Evolutionary conservation across 2,329 filamentous ascomycete genomes (phyloP).

Genomic region (Colletotrichum sp.): DNA sequence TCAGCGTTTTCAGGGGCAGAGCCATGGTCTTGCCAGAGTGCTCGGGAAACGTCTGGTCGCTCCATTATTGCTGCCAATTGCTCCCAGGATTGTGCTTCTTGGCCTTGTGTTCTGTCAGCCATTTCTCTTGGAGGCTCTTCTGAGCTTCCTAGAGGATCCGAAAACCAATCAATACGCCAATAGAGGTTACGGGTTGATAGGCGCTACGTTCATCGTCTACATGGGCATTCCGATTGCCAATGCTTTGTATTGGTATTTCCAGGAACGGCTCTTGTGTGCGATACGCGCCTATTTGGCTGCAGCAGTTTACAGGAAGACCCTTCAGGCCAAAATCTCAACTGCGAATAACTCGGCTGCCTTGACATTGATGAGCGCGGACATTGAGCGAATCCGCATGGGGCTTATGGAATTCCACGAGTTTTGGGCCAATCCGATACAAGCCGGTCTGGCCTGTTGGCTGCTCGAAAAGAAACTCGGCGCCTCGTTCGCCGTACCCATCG

Average conservation of each 20-base stretch:
- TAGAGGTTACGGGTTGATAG: conserved; percentile 47
- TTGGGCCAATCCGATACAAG: conserved; percentile 46
- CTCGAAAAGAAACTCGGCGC: conserved; percentile 40
- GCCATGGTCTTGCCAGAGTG: conserved; percentile 31
- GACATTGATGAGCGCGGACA: conserved; percentile 54
- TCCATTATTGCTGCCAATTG: conserved; percentile 36
- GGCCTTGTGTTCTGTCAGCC: conserved; percentile 45
- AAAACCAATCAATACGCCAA: conserved; percentile 22
- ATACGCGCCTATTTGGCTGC: conserved; percentile 36
- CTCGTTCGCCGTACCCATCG: conserved; percentile 4
- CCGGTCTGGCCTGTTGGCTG: conserved; percentile 50
- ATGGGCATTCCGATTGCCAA: conserved; percentile 42
- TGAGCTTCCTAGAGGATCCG: conserved; percentile 33
- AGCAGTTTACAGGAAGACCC: conserved; percentile 38
- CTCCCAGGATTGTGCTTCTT: conserved; percentile 31
- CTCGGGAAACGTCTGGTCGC: conserved; percentile 31
- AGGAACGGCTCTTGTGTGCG: conserved; percentile 35
- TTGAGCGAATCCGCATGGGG: conserved; percentile 45
- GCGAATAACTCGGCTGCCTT: conserved; percentile 44
- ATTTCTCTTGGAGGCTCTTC: conserved; percentile 37
- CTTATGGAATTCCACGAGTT: conserved; percentile 41
- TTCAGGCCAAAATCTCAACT: conserved; percentile 30
- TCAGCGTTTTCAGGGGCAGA: not conserved
- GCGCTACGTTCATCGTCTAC: conserved; percentile 44
- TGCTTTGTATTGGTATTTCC: conserved; percentile 43